Conservation (phyloP, 176 grass and related monocot species). For the Oropetium thomaeum region DNA sequence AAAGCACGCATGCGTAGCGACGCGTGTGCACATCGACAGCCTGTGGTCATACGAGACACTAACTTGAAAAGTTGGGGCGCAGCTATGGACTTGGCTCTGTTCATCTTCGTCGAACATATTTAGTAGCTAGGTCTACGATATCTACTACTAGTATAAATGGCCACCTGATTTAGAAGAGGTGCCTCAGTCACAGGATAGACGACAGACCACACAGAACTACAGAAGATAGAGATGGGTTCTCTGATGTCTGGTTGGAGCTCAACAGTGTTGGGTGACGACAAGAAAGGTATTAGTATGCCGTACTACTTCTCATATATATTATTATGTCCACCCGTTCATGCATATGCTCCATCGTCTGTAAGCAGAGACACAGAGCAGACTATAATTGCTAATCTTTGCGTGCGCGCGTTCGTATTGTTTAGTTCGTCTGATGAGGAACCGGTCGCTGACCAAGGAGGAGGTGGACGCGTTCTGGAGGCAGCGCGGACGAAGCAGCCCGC, state of each 20-base stretch:
- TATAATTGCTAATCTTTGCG: no score
- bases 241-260: slow-evolving; percentile 90
- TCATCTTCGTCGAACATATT: not conserved
- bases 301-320: no score
- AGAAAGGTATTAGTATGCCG: slow-evolving; percentile 23
- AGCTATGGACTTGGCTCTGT: not conserved
- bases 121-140: not conserved
- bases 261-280: slow-evolving; percentile 32
- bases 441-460: slow-evolving; percentile 74
- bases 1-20: not conserved
- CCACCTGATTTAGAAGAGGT: not conserved
- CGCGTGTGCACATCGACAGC: not conserved
- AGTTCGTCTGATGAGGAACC: slow-evolving; percentile 68
- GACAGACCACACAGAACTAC: no score
- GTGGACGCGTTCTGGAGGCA: slow-evolving; percentile 65
- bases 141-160: no score
- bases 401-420: not conserved
- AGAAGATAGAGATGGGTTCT: slow-evolving; percentile 58
- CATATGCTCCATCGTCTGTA: not conserved
- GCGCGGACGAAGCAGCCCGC: no score
- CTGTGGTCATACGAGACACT: not conserved
- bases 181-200: not conserved
- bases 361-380: no score
- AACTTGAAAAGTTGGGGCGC: not conserved
- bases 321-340: not conserved